Evolutionary conservation across 192 early-diverging fungal species (phyloP).

Genomic region (Coemansia sp.): DNA sequence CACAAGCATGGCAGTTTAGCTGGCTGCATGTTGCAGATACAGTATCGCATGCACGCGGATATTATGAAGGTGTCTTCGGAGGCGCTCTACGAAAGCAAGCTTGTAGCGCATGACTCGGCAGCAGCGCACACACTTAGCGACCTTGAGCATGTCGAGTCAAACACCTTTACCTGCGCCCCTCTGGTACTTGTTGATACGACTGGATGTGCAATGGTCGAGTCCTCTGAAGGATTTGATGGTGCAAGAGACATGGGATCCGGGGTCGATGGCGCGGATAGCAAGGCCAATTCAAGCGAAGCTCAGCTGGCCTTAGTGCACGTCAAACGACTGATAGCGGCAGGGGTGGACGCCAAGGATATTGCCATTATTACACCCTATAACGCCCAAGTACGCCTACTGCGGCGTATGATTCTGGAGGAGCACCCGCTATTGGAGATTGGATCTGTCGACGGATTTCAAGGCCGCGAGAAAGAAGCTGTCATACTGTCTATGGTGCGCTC

Average conservation of each 20-base stretch:
- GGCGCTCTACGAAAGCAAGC: conserved; percentile 65
- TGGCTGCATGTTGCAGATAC: conserved; percentile 69
- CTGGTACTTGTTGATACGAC: conserved; percentile 71
- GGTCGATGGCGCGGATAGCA: conserved; percentile 36
- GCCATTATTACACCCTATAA: conserved; percentile 79
- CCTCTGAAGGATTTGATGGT: background rate
- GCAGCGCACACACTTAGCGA: conserved; percentile 62
- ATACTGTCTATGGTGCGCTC: conserved; percentile 72
- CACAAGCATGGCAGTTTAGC: conserved; percentile 55
- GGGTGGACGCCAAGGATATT: conserved; percentile 61
- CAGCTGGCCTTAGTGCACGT: conserved; percentile 61
- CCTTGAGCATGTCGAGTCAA: conserved; percentile 55
- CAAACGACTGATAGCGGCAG: conserved; percentile 57
- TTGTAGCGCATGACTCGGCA: conserved; percentile 68
- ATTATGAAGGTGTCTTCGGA: conserved; percentile 76
- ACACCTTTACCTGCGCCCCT: conserved; percentile 61
- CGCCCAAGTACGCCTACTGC: conserved; percentile 60
- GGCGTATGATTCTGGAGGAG: conserved; percentile 42
- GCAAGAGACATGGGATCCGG: background rate
- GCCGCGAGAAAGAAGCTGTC: conserved; percentile 79
- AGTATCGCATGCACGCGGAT: conserved; percentile 84
- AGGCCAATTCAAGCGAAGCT: conserved; percentile 71
- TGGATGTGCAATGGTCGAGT: background rate
- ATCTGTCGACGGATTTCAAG: conserved; percentile 80
- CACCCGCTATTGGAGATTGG: conserved; percentile 66